Evolutionary conservation across 768 basidiomycete genomes (phyloP).

Genomic region (Auriscalpium microsporum): DNA sequence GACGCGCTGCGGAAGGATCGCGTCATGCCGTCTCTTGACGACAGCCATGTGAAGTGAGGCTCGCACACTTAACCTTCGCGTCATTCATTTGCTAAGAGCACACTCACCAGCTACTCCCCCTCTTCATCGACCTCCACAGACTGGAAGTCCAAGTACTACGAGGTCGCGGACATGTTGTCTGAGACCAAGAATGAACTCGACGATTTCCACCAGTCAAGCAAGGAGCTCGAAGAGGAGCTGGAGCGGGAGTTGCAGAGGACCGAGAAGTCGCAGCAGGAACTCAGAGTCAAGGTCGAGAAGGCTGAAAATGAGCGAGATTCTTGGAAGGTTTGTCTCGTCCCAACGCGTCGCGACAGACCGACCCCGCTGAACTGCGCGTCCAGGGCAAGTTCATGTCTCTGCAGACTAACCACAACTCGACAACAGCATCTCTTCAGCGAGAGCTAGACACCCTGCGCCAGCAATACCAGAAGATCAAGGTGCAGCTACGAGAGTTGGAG

Average conservation of each 20-base stretch:
- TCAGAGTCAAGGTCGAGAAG: slow-evolving; percentile 60
- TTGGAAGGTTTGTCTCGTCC: slow-evolving; percentile 71
- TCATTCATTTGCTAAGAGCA: slow-evolving; percentile 4
- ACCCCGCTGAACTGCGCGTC: slow-evolving; percentile 8
- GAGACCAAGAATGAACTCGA: slow-evolving; percentile 82
- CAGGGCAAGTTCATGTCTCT: slow-evolving; percentile 81
- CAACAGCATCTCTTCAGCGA: slow-evolving; percentile 83
- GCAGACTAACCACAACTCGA: slow-evolving; percentile 86
- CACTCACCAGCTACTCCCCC: slow-evolving; percentile 39
- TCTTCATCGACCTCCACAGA: slow-evolving; percentile 39
- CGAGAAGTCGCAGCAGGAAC: slow-evolving; percentile 76
- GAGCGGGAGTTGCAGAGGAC: slow-evolving; percentile 85
- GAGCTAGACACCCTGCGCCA: slow-evolving; percentile 79
- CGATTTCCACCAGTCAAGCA: slow-evolving; percentile 81
- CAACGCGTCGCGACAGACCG: not conserved
- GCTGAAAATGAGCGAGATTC: slow-evolving; percentile 76
- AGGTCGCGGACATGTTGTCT: slow-evolving; percentile 74
- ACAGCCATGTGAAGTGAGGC: slow-evolving; percentile 50
- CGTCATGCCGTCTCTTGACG: slow-evolving; percentile 53
- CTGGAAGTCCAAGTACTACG: slow-evolving; percentile 75
- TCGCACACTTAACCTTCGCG: slow-evolving; percentile 10
- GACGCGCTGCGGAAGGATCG: slow-evolving; percentile 53
- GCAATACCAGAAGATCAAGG: slow-evolving; percentile 60
- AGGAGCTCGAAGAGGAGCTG: slow-evolving; percentile 88
- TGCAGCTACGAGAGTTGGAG: slow-evolving; percentile 81